A percentile compares a stretch with the other conserved stretches of the same genome.
phyloP scores from a whole-genome alignment of 768 basidiomycete genomes.

The Macrolepiota fuliginosa region DNA sequence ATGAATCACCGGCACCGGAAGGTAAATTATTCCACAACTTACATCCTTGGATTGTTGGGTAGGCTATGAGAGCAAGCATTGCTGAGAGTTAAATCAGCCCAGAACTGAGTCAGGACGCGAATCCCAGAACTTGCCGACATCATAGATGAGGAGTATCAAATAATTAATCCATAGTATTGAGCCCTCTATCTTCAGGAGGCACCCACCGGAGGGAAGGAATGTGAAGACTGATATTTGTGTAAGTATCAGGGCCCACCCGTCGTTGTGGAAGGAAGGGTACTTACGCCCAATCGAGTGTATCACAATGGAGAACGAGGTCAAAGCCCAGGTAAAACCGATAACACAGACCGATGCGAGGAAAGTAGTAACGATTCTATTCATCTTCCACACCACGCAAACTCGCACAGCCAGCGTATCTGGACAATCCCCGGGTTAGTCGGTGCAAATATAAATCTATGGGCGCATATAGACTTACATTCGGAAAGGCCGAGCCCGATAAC shows the following conservation, averaged over 20 bases:
- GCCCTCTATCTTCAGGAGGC: too few species aligned
- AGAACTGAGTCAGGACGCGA: too few species aligned
- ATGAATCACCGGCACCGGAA: background rate
- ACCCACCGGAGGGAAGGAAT: background rate
- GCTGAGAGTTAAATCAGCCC: background rate
- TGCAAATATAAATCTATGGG: too few species aligned
- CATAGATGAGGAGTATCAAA: background rate
- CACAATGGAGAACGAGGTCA: background rate
- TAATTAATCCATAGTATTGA: background rate
- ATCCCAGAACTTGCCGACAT: background rate
- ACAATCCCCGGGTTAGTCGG: background rate
- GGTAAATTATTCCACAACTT: background rate
- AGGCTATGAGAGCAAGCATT: background rate
- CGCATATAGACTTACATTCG: background rate
- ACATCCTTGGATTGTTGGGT: background rate
- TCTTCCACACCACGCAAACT: background rate
- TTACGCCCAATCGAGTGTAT: too few species aligned
- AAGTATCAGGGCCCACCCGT: too few species aligned
- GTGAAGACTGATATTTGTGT: background rate
- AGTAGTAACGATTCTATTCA: background rate
- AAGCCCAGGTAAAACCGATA: background rate
- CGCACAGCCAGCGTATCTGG: background rate
- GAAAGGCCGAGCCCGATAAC: background rate
- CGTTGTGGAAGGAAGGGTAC: background rate
- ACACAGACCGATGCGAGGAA: background rate